phyloP scores from a whole-genome alignment of 2,329 filamentous ascomycete species.

The Microdochium bolleyi region DNA sequence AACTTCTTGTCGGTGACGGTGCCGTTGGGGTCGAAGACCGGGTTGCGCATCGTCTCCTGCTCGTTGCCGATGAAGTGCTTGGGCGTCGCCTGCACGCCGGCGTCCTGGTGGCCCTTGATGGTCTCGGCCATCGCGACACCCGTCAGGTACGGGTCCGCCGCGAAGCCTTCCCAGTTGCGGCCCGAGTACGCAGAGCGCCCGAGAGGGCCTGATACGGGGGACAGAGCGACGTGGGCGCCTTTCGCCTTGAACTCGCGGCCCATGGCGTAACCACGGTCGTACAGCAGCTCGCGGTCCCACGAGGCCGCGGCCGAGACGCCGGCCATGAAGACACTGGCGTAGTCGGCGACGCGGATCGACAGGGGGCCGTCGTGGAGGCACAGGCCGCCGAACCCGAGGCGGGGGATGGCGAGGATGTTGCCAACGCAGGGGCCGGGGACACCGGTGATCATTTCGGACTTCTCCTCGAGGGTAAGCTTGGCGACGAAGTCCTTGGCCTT shows the following conservation, averaged over 20 bases:
- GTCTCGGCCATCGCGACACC: conserved; percentile 25
- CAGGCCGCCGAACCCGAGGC: conserved; percentile 48
- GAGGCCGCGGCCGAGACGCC: conserved; percentile 63
- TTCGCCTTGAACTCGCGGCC: conserved; percentile 59
- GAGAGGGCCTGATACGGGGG: conserved; percentile 31
- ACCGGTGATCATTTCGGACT: conserved; percentile 22
- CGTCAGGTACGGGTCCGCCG: conserved; percentile 57
- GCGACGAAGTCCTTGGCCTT: conserved; percentile 56
- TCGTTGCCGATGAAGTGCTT: conserved; percentile 31
- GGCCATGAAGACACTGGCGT: conserved; percentile 62
- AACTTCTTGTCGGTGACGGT: conserved; percentile 12
- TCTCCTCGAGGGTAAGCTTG: conserved; percentile 57
- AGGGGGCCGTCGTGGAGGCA: conserved; percentile 65
- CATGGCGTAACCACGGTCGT: conserved; percentile 30
- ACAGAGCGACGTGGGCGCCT: conserved; percentile 61
- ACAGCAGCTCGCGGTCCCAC: conserved; percentile 58
- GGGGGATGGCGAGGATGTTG: conserved; percentile 37
- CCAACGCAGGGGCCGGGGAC: conserved; percentile 11
- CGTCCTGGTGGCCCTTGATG: conserved; percentile 23
- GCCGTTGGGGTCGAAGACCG: conserved; percentile 13
- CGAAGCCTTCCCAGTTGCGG: conserved; percentile 57
- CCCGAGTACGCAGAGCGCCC: conserved; percentile 38
- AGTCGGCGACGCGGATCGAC: conserved; percentile 57
- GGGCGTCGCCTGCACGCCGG: conserved; percentile 27
- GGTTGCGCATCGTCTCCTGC: conserved; percentile 24